A percentile compares a stretch with the other conserved stretches of the same genome.
These are phyloP conservation scores for Naganishia cerealis DNA, from an alignment of 1,284 basidiomycete species.

Conservation along the genomic window DNA sequence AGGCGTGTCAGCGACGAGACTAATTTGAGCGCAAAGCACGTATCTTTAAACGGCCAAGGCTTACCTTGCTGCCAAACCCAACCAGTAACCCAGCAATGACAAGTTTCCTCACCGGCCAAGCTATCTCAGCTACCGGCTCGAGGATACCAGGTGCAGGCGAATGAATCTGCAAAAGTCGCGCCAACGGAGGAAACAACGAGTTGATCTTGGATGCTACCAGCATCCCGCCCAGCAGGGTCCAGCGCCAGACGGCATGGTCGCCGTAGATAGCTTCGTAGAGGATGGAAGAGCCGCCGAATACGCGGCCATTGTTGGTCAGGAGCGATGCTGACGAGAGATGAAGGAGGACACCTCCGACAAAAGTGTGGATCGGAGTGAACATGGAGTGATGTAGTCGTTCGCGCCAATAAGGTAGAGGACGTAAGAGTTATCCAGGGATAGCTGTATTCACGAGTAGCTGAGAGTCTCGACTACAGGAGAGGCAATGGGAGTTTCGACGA, in stretches of 20 bases:
- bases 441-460: too few species aligned
- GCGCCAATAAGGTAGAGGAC: not conserved
- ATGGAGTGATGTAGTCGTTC: not conserved
- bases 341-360: constrained; percentile 64
- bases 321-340: constrained; percentile 62
- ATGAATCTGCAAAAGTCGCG: constrained; percentile 49
- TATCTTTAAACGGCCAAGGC: constrained; percentile 27
- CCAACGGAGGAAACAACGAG: constrained; percentile 37
- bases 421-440: too few species aligned
- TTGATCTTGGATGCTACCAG: constrained; percentile 43
- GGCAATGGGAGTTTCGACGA: not conserved
- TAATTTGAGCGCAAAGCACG: not conserved
- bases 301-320: constrained; percentile 61
- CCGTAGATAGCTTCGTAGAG: constrained; percentile 61
- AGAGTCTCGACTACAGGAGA: too few species aligned
- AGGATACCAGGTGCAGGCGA: constrained; percentile 43
- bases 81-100: constrained; percentile 63
- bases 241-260: constrained; percentile 55
- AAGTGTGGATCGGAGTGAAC: constrained; percentile 61
- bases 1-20: not conserved
- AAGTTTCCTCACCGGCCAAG: constrained; percentile 48
- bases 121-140: constrained; percentile 42
- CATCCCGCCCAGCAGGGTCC: constrained; percentile 44
- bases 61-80: constrained; percentile 66
- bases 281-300: constrained; percentile 67